Percentiles rank a stretch among this genome's conserved stretches.
Conservation (phyloP, 306 rosid genomes). For the Hippophae rhamnoides region DNA sequence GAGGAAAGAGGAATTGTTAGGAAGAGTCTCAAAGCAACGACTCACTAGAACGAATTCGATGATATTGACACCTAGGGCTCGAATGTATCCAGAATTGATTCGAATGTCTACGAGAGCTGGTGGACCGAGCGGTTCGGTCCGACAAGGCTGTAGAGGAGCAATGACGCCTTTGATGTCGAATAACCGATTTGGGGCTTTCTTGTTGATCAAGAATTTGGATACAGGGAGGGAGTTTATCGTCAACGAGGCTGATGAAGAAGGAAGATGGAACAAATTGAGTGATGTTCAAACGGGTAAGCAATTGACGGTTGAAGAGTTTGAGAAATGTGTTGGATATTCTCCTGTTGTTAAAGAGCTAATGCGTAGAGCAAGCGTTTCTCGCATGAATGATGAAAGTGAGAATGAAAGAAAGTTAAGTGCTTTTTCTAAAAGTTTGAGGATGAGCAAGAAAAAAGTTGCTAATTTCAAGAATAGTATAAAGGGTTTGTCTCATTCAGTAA, state of each 20-base stretch:
- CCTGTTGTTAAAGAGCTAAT: conserved; percentile 55
- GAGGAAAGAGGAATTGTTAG: conserved; percentile 43
- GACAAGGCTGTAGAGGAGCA: conserved; percentile 1
- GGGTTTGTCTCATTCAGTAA: conserved; percentile 46
- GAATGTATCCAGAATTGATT: neutral
- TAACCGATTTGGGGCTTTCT: conserved; percentile 39
- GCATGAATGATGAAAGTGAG: neutral
- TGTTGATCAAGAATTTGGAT: conserved; percentile 66
- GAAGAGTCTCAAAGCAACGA: conserved; percentile 49
- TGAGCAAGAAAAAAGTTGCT: conserved; percentile 64
- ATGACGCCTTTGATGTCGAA: conserved; percentile 14
- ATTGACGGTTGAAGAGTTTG: conserved; percentile 80
- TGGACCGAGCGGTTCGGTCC: neutral
- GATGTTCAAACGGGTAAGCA: conserved; percentile 79
- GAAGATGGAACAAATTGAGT: conserved; percentile 65
- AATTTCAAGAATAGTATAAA: conserved; percentile 51
- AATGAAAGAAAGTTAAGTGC: conserved; percentile 26
- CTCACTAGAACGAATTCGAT: conserved; percentile 40
- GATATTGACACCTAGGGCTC: conserved; percentile 10
- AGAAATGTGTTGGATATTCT: conserved; percentile 55
- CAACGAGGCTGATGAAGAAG: conserved; percentile 53
- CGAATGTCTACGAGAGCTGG: conserved; percentile 13
- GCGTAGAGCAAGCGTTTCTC: conserved; percentile 38
- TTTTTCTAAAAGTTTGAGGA: conserved; percentile 46
- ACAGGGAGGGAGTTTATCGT: conserved; percentile 81